phyloP scores from a whole-genome alignment of 805 yeast genomes.

The Hanseniaspora valbyensis region DNA sequence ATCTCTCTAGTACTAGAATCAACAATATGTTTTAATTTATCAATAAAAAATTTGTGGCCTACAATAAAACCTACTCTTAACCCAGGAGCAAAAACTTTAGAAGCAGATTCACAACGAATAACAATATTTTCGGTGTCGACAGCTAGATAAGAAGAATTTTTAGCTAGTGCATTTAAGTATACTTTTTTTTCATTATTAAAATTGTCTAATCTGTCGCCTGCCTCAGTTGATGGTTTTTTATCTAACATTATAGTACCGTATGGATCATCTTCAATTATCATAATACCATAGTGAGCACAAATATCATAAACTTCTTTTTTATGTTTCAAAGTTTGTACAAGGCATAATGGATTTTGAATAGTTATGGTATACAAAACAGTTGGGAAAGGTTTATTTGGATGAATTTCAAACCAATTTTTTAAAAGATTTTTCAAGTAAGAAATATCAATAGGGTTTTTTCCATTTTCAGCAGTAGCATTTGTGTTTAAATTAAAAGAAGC shows the following conservation, averaged over 20 bases:
- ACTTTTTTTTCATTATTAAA: slow-evolving; percentile 31
- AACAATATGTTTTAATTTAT: slow-evolving; percentile 33
- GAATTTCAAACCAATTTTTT: slow-evolving; percentile 43
- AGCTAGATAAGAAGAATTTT: slow-evolving; percentile 41
- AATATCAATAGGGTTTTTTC: slow-evolving; percentile 40
- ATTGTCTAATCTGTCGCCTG: slow-evolving; percentile 26
- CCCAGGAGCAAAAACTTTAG: slow-evolving; percentile 58
- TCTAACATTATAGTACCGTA: slow-evolving; percentile 49
- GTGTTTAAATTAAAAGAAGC: slow-evolving; percentile 47
- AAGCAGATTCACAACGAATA: slow-evolving; percentile 49
- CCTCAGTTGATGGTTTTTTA: slow-evolving; percentile 23
- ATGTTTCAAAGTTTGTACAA: slow-evolving; percentile 40
- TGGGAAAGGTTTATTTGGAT: slow-evolving; percentile 45
- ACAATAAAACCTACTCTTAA: slow-evolving; percentile 49
- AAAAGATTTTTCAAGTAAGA: slow-evolving; percentile 39
- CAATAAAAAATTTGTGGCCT: slow-evolving; percentile 38
- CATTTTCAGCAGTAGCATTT: slow-evolving; percentile 36
- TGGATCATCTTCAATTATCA: slow-evolving; percentile 60
- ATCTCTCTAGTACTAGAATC: slow-evolving; percentile 42
- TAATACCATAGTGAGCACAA: slow-evolving; percentile 45
- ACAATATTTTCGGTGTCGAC: slow-evolving; percentile 53
- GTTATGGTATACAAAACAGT: slow-evolving; percentile 53
- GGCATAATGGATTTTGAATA: slow-evolving; percentile 60
- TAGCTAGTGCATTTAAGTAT: slow-evolving; percentile 36
- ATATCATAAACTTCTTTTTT: slow-evolving; percentile 40